These are phyloP conservation scores for Didymella lethalis DNA, from an alignment of 2,329 filamentous ascomycete species.

Conservation along the genomic window DNA sequence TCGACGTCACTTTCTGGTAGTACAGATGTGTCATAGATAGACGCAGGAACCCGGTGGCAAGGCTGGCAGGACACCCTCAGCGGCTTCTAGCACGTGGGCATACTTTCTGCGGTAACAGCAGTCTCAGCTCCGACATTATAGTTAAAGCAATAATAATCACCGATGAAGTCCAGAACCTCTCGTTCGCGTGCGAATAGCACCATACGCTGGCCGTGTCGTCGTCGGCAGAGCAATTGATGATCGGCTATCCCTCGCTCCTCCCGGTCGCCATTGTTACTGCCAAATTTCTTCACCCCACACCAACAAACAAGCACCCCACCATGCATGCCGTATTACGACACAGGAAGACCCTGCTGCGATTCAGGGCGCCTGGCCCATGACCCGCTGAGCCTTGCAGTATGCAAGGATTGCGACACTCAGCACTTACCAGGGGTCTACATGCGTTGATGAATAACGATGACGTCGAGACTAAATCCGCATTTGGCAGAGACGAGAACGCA, in stretches of 20 bases:
- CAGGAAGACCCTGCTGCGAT: conserved; percentile 7
- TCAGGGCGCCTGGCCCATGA: background rate
- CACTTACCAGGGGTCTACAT: conserved; percentile 24
- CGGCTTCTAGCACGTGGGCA: conserved; percentile 9
- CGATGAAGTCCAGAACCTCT: background rate
- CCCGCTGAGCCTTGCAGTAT: conserved; percentile 16
- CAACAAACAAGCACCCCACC: conserved; percentile 26
- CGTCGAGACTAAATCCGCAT: conserved; percentile 39
- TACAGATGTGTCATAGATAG: conserved; percentile 13
- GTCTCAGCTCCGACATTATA: background rate
- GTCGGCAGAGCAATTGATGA: background rate
- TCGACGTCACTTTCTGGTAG: conserved; percentile 5
- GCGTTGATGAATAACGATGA: conserved; percentile 37
- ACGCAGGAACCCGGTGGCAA: conserved; percentile 18
- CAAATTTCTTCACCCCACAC: conserved; percentile 9
- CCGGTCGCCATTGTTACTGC: background rate
- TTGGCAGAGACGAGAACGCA: conserved; percentile 20
- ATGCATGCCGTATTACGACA: conserved; percentile 19
- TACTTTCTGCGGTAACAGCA: conserved; percentile 5
- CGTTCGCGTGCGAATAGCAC: background rate
- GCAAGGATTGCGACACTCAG: conserved; percentile 13
- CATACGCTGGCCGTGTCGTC: background rate
- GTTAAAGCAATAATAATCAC: background rate
- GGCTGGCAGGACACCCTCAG: conserved; percentile 16
- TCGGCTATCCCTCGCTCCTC: conserved; percentile 2